phyloP scores from a whole-genome alignment of 192 early-diverging fungal species.

The Backusella mclennaniae region DNA sequence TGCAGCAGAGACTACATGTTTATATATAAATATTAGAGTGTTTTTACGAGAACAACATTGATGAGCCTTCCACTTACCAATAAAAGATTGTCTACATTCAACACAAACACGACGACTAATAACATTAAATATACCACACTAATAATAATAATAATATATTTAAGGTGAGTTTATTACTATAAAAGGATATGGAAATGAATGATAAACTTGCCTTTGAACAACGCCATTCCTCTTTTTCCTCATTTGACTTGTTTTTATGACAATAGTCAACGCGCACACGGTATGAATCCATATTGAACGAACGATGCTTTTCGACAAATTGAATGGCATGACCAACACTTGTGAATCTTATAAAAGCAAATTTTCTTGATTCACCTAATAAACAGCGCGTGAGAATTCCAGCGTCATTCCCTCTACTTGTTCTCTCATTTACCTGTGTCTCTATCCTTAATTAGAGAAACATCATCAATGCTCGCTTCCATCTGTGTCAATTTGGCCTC shows the following conservation, averaged over 20 bases:
- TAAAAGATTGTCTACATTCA: slow-evolving; percentile 24
- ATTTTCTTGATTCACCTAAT: slow-evolving; percentile 40
- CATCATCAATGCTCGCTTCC: slow-evolving; percentile 41
- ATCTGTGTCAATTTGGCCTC: slow-evolving; percentile 29
- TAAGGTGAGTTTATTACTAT: neutral
- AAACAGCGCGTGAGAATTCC: neutral
- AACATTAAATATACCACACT: slow-evolving; percentile 31
- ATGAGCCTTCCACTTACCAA: slow-evolving; percentile 7
- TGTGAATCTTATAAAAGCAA: slow-evolving; percentile 45
- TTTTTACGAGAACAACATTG: no score
- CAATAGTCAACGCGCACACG: slow-evolving; percentile 39
- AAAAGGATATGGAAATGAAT: neutral
- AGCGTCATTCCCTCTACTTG: neutral
- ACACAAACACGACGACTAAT: slow-evolving; percentile 23
- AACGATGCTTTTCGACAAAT: slow-evolving; percentile 36
- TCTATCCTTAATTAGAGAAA: slow-evolving; percentile 36
- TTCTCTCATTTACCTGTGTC: slow-evolving; percentile 30
- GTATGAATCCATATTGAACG: slow-evolving; percentile 32
- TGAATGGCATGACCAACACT: slow-evolving; percentile 43
- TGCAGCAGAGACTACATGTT: slow-evolving; percentile 8
- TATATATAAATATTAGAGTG: neutral
- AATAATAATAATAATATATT: neutral
- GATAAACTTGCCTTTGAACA: slow-evolving; percentile 24
- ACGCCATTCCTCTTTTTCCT: slow-evolving; percentile 28
- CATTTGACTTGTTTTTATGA: slow-evolving; percentile 22